These are phyloP conservation scores for Mucor velutinosus DNA, from an alignment of 371 early-diverging fungal genomes.

Conservation along the genomic window DNA sequence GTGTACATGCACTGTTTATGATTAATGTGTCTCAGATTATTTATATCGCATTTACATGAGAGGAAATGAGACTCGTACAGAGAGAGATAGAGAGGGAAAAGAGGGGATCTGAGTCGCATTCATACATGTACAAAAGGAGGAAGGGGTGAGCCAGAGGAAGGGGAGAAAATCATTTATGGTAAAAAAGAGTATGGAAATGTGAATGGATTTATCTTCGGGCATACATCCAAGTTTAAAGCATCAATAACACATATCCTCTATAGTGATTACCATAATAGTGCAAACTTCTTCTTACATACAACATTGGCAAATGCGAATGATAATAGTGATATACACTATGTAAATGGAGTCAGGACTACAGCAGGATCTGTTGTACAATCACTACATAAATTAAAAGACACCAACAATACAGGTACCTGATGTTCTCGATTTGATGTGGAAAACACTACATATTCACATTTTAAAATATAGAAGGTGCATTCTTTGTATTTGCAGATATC, in stretches of 20 bases:
- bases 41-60: neutral
- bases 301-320: constrained; percentile 33
- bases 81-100: neutral
- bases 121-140: neutral
- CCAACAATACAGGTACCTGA: constrained; percentile 38
- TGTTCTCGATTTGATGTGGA: neutral
- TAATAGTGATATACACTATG: constrained; percentile 29
- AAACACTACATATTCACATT: neutral
- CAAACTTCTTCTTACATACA: constrained; percentile 46
- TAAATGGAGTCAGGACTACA: constrained; percentile 41
- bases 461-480: constrained; percentile 73
- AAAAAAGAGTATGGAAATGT: neutral
- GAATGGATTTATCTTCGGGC: neutral
- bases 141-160: neutral
- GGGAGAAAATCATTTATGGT: neutral
- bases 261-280: constrained; percentile 32
- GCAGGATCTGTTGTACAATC: constrained; percentile 53
- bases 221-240: neutral
- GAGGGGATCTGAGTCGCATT: neutral
- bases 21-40: neutral
- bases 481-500: constrained; percentile 95
- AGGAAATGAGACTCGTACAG: neutral
- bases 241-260: constrained; percentile 5
- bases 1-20: neutral
- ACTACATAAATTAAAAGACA: constrained; percentile 47